Evolutionary conservation across 176 grass and related monocot genomes (phyloP), one percentile per base, ranked within the genome.

Genomic region (Canna indica): DNA sequence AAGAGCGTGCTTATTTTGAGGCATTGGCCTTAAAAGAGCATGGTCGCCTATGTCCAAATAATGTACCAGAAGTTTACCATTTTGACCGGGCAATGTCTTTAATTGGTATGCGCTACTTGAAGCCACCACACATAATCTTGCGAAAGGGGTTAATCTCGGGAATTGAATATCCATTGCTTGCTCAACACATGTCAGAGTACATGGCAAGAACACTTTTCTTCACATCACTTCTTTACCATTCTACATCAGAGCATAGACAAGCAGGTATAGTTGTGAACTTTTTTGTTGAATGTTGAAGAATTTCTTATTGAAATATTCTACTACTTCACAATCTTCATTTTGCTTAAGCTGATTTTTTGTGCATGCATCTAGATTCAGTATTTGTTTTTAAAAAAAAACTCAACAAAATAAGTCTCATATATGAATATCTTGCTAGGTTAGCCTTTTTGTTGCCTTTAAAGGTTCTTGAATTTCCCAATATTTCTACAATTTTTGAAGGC

Each of bases 1-100:
- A 82, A 81, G 85, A 99, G 25, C 94, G 94, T 27, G 88, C 94
- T 62, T 92, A 90, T 73, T 97, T 97, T 79, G 94, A 97, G 80
- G 80, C 78, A 12, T 81, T 79, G 7, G 81, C 78, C 47, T 81
- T 93, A 70, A 80, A 33, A 72, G 82, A 88, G 77, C 82, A 90
- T 33, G 82, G 89, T 45, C 74, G 69, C 8, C 67, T 93, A 56
- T 93, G 94, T 83, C 84, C 89, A 35, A 72, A 93, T 71, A 80
- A 88, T 73, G 87, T 83, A 5, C 94, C 94, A 4, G 86, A 99
- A 83, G 86, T 93, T 42, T 99, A 93, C 81, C 94, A 99, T 74
- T 93, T 99, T 70, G 94, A 93, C 63, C 77, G 79, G 11, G 46
- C 79, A 75, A 82, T 99, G 89, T 99, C 89, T 59, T 73, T 99